These are phyloP conservation scores for Ambrosia trifida DNA, from an alignment of 129 eudicot species.

Conservation along the genomic window DNA sequence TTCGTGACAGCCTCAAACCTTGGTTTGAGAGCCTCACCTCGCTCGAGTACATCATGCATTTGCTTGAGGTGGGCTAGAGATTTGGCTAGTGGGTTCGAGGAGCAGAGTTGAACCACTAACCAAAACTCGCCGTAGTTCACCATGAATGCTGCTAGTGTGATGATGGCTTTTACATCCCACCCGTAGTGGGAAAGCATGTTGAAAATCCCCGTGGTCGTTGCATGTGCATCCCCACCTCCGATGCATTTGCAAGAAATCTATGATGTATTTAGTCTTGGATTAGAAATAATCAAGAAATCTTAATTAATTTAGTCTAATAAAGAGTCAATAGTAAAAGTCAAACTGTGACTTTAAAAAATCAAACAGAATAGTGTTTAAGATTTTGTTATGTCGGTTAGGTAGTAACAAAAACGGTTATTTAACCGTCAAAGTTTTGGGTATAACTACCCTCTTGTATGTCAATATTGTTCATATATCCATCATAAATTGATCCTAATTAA, in stretches of 20 bases:
- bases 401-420: too few relatives aligned
- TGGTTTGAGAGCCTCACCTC: slow-evolving; percentile 47
- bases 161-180: slow-evolving; percentile 73
- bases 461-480: too few relatives aligned
- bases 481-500: too few relatives aligned
- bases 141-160: slow-evolving; percentile 61
- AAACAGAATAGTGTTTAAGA: too few relatives aligned
- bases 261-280: not conserved
- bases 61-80: slow-evolving; percentile 66
- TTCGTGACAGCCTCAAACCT: slow-evolving; percentile 42
- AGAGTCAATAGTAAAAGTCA: too few relatives aligned
- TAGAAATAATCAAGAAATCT: too few relatives aligned
- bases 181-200: slow-evolving; percentile 50
- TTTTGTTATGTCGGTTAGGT: too few relatives aligned
- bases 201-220: slow-evolving; percentile 50
- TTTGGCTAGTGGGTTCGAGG: slow-evolving; percentile 61
- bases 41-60: slow-evolving; percentile 47
- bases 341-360: too few relatives aligned
- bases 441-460: too few relatives aligned
- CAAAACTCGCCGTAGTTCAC: slow-evolving; percentile 65
- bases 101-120: slow-evolving; percentile 65
- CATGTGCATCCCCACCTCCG: slow-evolving; percentile 60
- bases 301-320: too few relatives aligned
- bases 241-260: slow-evolving; percentile 67
- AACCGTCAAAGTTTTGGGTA: too few relatives aligned